A percentile compares a stretch with the other conserved stretches of the same genome.
Evolutionary conservation across 176 grass and related monocot genomes (phyloP).

Genomic region (Pontederia crassipes): DNA sequence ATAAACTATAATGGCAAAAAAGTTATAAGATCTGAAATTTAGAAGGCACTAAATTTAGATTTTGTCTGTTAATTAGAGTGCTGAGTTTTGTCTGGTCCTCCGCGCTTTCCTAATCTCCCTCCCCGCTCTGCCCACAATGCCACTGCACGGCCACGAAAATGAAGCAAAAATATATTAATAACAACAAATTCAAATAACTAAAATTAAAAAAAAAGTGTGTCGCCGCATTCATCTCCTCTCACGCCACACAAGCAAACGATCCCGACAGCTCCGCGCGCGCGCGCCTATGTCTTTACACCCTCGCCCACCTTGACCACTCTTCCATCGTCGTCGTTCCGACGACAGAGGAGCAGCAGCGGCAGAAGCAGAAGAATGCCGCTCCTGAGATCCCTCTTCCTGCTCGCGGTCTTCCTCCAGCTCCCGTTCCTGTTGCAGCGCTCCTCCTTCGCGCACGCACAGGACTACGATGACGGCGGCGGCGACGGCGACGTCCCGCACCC

Average conservation of each 20-base stretch:
- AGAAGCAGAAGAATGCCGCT: slow-evolving; percentile 3
- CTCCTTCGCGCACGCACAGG: slow-evolving; percentile 28
- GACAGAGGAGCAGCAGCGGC: background rate
- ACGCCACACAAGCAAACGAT: background rate
- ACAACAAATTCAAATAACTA: background rate
- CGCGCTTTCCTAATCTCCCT: background rate
- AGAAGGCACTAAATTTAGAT: too few species aligned
- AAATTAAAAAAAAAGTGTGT: background rate
- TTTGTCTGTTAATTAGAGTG: too few species aligned
- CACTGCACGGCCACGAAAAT: too few species aligned
- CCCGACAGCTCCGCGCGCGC: background rate
- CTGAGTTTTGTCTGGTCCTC: background rate
- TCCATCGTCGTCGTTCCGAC: background rate
- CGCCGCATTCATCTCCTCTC: background rate
- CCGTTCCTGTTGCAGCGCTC: slow-evolving; percentile 2
- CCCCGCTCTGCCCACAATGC: too few species aligned
- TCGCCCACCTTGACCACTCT: too few species aligned
- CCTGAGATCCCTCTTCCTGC: background rate
- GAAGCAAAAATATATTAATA: too few species aligned
- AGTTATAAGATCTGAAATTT: too few species aligned
- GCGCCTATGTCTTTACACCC: background rate
- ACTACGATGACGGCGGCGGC: slow-evolving; percentile 20
- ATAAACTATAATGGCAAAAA: too few species aligned
- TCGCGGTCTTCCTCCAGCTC: slow-evolving; percentile 6
- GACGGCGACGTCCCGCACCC: slow-evolving; percentile 7